Evolutionary conservation across 768 basidiomycete genomes (phyloP).

Genomic region (Lactarius evosmus): DNA sequence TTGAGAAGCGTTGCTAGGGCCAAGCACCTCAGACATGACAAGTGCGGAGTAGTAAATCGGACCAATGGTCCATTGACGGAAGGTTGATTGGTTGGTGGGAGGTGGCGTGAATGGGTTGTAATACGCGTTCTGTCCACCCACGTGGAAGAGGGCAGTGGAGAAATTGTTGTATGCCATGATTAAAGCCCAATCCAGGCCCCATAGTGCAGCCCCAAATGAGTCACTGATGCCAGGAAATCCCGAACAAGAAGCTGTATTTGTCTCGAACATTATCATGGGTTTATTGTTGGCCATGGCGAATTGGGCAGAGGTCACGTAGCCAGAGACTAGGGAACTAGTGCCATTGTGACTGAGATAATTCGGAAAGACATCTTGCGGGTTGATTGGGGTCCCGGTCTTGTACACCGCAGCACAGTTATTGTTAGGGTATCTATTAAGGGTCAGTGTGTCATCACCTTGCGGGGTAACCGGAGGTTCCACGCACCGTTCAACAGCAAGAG

Average conservation of each 20-base stretch:
- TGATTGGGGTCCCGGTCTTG: slow-evolving; percentile 39
- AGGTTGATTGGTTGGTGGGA: slow-evolving; percentile 52
- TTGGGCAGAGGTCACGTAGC: slow-evolving; percentile 50
- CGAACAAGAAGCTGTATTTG: slow-evolving; percentile 52
- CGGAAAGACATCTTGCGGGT: slow-evolving; percentile 49
- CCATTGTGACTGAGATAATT: slow-evolving; percentile 59
- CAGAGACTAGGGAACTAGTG: slow-evolving; percentile 45
- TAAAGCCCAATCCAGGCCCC: slow-evolving; percentile 52
- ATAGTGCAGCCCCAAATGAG: slow-evolving; percentile 51
- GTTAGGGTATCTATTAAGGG: slow-evolving; percentile 46
- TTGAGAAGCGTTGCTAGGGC: slow-evolving; percentile 59
- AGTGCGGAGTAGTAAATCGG: slow-evolving; percentile 72
- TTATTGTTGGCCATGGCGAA: slow-evolving; percentile 39
- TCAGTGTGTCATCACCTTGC: slow-evolving; percentile 5
- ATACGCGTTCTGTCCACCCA: slow-evolving; percentile 61
- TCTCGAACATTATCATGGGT: slow-evolving; percentile 56
- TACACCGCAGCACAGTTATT: slow-evolving; percentile 60
- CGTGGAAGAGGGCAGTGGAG: slow-evolving; percentile 44
- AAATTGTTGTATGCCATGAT: slow-evolving; percentile 51
- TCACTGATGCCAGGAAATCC: slow-evolving; percentile 54
- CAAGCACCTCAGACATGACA: slow-evolving; percentile 66
- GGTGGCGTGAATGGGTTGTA: slow-evolving; percentile 56
- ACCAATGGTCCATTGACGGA: slow-evolving; percentile 70
- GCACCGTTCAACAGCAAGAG: slow-evolving; percentile 23
- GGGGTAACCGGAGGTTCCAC: background rate